Base-by-base conservation (phyloP, 2,329 filamentous ascomycete genomes). In the Hymenoscyphus fraxineus region DNA sequence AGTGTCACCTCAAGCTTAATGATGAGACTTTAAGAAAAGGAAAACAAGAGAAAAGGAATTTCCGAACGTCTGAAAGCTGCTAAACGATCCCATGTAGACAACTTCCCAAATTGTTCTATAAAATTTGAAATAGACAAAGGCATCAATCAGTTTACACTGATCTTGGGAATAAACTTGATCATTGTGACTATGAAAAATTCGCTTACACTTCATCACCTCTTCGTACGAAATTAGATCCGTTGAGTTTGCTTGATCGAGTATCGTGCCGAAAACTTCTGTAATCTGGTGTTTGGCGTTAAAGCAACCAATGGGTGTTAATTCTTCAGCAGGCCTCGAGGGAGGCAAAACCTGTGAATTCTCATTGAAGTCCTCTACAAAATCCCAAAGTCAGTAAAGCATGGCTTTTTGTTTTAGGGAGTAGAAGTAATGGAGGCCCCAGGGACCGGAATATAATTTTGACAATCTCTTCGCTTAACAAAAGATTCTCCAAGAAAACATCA, bases 221-320 rank as follows among this genome's bases (percentile, higher is more conserved):
- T 73, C 71, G 68, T 86, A 84, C 1, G 75, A 75, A 16, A 82
- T 81, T 7, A 79, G 74, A 1, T 75, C 74, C 32, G 85, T 76
- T 0, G 81, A 76, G 69, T 85, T 82, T 4, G 82, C 78, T 67
- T 82, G 79, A 16, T 78, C 78, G 5, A 81, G 81, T n/a, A 86
- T 82, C 40, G 79, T 77, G 6, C 80, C 81, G 67, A 85, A 86
- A 1, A 82, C 77, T 6, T 76, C 75, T 60, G 80, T 78, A 4
- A 86, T 74, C 47, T 70, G 71, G 19, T 79, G 77, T 72, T 86
- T 87, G 66, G 78, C 76, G 41, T 84, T 81, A 2, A 80, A 77
- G 64, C 85, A 85, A 15, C 79, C 80, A 73, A 85, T 79, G 1
- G 80, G 76, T 0, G 87, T 89, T 59, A 84, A 82, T 65, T 89